Evolutionary conservation across 1,284 basidiomycete species (phyloP).

Genomic region (Jaminaea rosea): DNA sequence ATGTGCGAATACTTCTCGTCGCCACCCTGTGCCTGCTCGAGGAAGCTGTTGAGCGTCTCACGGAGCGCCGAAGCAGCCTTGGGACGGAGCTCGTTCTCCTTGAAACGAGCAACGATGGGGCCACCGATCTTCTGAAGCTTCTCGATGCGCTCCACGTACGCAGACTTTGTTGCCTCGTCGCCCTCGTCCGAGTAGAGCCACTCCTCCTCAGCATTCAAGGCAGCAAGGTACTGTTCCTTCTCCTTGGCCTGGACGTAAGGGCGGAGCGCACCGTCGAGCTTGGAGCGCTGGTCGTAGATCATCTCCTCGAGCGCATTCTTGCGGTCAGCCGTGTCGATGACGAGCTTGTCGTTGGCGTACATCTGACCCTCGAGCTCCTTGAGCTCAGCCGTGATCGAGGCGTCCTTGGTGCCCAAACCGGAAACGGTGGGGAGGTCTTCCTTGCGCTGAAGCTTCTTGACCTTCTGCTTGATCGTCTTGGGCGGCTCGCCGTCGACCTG

Average conservation of each 20-base stretch:
- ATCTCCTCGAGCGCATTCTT: conserved; percentile 47
- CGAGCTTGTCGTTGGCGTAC: conserved; percentile 45
- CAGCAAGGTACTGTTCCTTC: conserved; percentile 40
- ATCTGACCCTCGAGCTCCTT: conserved; percentile 44
- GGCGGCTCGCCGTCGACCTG: conserved; percentile 30
- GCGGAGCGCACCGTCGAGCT: conserved; percentile 42
- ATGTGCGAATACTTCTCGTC: conserved; percentile 44
- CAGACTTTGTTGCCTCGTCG: conserved; percentile 44
- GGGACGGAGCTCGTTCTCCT: conserved; percentile 41
- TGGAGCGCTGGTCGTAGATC: conserved; percentile 46
- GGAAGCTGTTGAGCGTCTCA: conserved; percentile 44
- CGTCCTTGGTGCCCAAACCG: conserved; percentile 30
- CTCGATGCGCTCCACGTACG: conserved; percentile 39
- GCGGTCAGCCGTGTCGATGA: conserved; percentile 46
- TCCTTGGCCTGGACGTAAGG: conserved; percentile 38
- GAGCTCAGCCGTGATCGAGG: conserved; percentile 26
- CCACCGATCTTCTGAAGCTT: conserved; percentile 38
- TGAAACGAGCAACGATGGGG: conserved; percentile 37
- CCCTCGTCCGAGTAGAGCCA: conserved; percentile 47
- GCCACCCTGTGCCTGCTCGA: conserved; percentile 35
- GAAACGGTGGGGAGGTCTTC: conserved; percentile 38
- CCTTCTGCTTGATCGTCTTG: conserved; percentile 44
- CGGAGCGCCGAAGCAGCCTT: conserved; percentile 40
- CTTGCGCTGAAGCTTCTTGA: conserved; percentile 47
- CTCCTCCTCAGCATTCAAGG: conserved; percentile 40